Evolutionary conservation across 2,329 filamentous ascomycete genomes (phyloP).

Genomic region (Exophiala oligosperma): DNA sequence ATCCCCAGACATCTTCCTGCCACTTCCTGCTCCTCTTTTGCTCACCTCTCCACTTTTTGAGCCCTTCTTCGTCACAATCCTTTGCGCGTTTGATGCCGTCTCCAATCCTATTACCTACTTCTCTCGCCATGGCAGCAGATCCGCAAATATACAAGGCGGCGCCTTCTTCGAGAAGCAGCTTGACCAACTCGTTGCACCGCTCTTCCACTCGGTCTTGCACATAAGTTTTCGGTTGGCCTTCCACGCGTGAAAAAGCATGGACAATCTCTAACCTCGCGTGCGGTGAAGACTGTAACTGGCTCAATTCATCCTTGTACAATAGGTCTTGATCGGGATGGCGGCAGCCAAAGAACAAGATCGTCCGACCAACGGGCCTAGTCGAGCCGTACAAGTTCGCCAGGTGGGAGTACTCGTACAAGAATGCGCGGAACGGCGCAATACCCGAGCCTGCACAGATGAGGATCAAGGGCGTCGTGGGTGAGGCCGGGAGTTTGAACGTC

Average conservation of each 20-base stretch:
- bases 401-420: conserved; percentile 29
- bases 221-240: conserved; percentile 6
- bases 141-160: conserved; percentile 19
- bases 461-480: conserved; percentile 29
- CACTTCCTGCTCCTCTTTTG: conserved; percentile 39
- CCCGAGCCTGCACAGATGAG: conserved; percentile 32
- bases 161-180: conserved; percentile 10
- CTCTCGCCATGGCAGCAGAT: conserved; percentile 15
- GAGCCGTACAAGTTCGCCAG: conserved; percentile 8
- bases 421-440: conserved; percentile 31
- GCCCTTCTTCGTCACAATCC: conserved; percentile 24
- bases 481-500: conserved; percentile 26
- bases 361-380: conserved; percentile 9
- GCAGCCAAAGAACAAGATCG: conserved; percentile 28
- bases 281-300: background rate
- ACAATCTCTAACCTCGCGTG: conserved; percentile 5
- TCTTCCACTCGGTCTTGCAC: conserved; percentile 11
- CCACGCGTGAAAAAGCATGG: conserved; percentile 11
- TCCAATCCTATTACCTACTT: conserved; percentile 41
- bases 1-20: conserved; percentile 56
- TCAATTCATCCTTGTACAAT: conserved; percentile 21
- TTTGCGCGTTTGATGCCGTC: conserved; percentile 24
- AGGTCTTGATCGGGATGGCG: conserved; percentile 30
- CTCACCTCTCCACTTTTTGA: conserved; percentile 6
- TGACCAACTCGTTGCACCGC: background rate